phyloP scores from a whole-genome alignment of 768 basidiomycete genomes.

The Termitomyces sp. region DNA sequence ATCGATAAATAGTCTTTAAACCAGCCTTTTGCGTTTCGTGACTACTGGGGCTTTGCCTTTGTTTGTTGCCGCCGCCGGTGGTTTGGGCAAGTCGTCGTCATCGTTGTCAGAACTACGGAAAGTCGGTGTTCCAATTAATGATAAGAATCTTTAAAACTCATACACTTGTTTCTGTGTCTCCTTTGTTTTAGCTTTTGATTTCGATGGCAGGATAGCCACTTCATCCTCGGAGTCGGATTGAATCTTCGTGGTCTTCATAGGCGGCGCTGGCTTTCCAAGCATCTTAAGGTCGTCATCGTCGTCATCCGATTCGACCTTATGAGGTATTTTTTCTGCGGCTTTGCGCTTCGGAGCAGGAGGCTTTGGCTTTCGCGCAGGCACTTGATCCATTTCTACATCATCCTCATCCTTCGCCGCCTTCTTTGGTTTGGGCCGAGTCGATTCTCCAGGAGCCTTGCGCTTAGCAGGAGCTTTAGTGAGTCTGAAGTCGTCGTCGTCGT shows the following conservation, averaged over 20 bases:
- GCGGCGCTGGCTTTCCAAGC: conserved; percentile 12
- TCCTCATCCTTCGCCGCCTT: conserved; percentile 22
- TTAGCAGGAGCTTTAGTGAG: conserved; percentile 40
- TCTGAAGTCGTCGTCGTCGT: conserved; percentile 45
- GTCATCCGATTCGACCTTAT: conserved; percentile 16
- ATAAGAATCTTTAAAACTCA: background rate
- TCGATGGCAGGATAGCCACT: conserved; percentile 14
- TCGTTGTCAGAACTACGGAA: conserved; percentile 3
- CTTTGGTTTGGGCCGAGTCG: conserved; percentile 24
- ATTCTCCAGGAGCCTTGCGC: conserved; percentile 31
- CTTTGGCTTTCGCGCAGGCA: conserved; percentile 1
- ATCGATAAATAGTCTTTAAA: background rate
- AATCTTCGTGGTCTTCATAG: conserved; percentile 16
- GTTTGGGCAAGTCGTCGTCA: conserved; percentile 8
- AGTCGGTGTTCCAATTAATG: background rate
- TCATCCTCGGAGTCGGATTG: conserved; percentile 28
- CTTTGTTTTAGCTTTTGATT: conserved; percentile 12
- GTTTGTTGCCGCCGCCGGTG: conserved; percentile 7
- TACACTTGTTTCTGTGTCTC: conserved; percentile 8
- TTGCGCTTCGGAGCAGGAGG: conserved; percentile 14
- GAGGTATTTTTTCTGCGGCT: conserved; percentile 18
- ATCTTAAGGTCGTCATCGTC: conserved; percentile 12
- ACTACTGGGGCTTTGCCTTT: conserved; percentile 20
- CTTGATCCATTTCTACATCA: conserved; percentile 22
- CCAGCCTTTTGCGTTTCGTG: conserved; percentile 68